phyloP scores from a whole-genome alignment of 805 yeast genomes.

The Myxozyma vanderwaltii region DNA sequence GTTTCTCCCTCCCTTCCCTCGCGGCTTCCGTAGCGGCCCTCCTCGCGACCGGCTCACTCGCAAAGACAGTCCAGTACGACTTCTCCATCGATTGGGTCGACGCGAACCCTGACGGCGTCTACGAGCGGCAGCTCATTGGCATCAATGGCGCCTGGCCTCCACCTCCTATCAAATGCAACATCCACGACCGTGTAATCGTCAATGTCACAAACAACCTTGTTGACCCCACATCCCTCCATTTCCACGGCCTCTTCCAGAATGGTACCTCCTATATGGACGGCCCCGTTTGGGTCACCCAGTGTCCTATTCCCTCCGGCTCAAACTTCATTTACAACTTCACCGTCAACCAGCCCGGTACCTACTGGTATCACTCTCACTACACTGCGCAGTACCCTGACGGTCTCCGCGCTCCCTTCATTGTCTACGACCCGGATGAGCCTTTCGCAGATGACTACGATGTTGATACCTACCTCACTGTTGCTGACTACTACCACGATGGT shows the following conservation, averaged over 20 bases:
- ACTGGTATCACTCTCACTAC: slow-evolving; percentile 97
- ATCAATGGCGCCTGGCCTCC: slow-evolving; percentile 79
- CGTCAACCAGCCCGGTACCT: slow-evolving; percentile 84
- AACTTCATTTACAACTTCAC: slow-evolving; percentile 84
- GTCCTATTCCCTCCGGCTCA: slow-evolving; percentile 84
- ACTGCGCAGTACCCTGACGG: slow-evolving; percentile 93
- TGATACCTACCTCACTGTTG: slow-evolving; percentile 65
- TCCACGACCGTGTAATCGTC: slow-evolving; percentile 76
- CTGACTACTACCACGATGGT: slow-evolving; percentile 86
- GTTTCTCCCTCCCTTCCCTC: slow-evolving; percentile 9
- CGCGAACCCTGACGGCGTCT: slow-evolving; percentile 61
- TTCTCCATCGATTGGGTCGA: slow-evolving; percentile 45
- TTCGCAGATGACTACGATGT: slow-evolving; percentile 70
- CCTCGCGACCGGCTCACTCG: slow-evolving; percentile 34
- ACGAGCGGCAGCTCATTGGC: slow-evolving; percentile 55
- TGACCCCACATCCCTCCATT: slow-evolving; percentile 78
- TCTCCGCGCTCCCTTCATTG: slow-evolving; percentile 57
- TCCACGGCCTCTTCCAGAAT: slow-evolving; percentile 90
- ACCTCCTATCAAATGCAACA: slow-evolving; percentile 70
- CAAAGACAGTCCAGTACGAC: slow-evolving; percentile 41
- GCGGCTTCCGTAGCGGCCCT: slow-evolving; percentile 21
- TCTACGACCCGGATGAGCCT: slow-evolving; percentile 68
- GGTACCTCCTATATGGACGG: slow-evolving; percentile 85
- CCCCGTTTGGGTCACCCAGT: slow-evolving; percentile 82
- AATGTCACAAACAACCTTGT: slow-evolving; percentile 72